Base-by-base conservation (phyloP, 805 yeast genomes). In the Lachancea waltii region DNA sequence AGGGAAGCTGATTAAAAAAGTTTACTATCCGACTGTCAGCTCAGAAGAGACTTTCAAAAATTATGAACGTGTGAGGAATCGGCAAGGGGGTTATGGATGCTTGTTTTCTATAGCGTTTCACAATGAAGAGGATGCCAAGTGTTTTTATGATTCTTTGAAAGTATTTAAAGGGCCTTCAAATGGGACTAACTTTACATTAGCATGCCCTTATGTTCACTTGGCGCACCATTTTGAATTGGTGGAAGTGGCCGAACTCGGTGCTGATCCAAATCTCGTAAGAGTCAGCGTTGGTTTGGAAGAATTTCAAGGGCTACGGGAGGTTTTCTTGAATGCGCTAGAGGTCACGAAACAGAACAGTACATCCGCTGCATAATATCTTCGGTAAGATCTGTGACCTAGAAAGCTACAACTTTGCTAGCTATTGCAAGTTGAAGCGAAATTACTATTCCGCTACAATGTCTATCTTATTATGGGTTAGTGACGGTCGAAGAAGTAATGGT, bases 51-150 rank as follows among this genome's bases (percentile, higher is more conserved):
- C 86, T 7, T 75, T 68, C 46, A 56, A 63, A 31, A 73, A 84
- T 59, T 92, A 85, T 58, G 95, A 89, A 47, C 71, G 63, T 3
- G 65, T 85, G 28, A 81, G 75, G n/a, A 56, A 68, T 5, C 65
- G 67, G 15, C 95, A 95, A 20, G 50, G 50, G 11, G 96, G 96
- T 0, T 89, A 87, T 53, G 97, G 96, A 30, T 95, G 95, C 0
- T 67, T 87, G 38, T 68, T 89, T 20, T 83, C 95, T 3, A 62
- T 89, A 32, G 72, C 81, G 8, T 85, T 89, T 62, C 62, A 75
- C 36, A 70, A 75, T 4, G 75, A 80, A 7, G 65, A 67, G 15
- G 77, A 74, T 47, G 95, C 95, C 0, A 69, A 70, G 26, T 65
- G 65, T n/a, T 89, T 87, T 58, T 89, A 82, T 64, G 78, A 89